Conservation (phyloP, 768 basidiomycete genomes). For the Glaciozyma antarctica region DNA sequence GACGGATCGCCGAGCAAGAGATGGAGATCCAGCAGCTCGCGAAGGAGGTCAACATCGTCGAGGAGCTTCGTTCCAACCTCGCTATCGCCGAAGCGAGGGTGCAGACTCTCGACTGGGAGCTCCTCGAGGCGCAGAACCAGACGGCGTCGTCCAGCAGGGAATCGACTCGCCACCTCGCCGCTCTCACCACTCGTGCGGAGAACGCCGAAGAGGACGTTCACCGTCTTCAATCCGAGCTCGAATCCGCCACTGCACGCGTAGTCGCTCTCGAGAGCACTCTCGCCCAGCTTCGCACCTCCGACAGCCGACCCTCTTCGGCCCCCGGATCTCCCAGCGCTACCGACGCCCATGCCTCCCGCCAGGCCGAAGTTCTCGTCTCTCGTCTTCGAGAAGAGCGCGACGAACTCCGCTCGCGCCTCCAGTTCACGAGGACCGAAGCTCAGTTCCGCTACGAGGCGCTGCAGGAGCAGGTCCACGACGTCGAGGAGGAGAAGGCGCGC, state of each 20-base stretch:
- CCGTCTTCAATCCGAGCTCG: constrained; percentile 11
- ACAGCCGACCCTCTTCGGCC: background rate
- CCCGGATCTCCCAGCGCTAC: background rate
- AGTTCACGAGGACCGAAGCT: constrained; percentile 22
- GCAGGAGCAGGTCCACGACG: constrained; percentile 3
- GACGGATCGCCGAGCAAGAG: constrained; percentile 11
- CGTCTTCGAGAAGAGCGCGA: constrained; percentile 30
- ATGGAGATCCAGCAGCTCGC: constrained; percentile 9
- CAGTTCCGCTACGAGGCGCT: constrained; percentile 10
- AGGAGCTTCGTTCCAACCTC: constrained; percentile 7
- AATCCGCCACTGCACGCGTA: constrained; percentile 6
- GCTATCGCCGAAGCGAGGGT: constrained; percentile 6
- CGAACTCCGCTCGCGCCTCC: constrained; percentile 20
- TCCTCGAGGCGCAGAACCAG: constrained; percentile 1
- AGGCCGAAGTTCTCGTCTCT: constrained; percentile 6
- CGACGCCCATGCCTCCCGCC: background rate
- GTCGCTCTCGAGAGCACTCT: constrained; percentile 15
- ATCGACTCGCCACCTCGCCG: background rate
- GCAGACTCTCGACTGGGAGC: constrained; percentile 16
- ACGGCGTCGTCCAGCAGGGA: background rate
- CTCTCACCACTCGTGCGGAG: constrained; percentile 10
- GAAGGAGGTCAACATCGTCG: background rate
- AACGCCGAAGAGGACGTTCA: background rate
- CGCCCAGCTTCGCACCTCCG: constrained; percentile 5
- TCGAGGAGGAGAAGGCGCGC: constrained; percentile 14